A percentile compares a stretch with the other conserved stretches of the same genome.
These are phyloP conservation scores for Hawksworthiomyces lignivorus DNA, from an alignment of 2,329 filamentous ascomycete genomes.

Conservation along the genomic window DNA sequence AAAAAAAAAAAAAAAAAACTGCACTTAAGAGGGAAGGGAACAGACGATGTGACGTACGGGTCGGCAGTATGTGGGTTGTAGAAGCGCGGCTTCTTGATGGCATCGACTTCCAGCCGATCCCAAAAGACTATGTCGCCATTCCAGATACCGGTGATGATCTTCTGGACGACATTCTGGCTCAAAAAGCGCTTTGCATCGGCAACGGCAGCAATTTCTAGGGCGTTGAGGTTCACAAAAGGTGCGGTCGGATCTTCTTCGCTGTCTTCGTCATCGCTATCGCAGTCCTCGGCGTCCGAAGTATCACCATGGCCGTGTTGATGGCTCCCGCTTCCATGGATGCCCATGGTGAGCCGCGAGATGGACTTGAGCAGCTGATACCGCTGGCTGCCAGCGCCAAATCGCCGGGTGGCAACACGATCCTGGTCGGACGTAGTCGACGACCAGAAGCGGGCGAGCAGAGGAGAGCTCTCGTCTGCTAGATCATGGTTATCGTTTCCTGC, in stretches of 20 bases:
- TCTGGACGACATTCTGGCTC: slow-evolving; percentile 71
- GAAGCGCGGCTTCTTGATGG: slow-evolving; percentile 66
- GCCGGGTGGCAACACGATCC: neutral
- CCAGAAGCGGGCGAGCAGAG: slow-evolving; percentile 12
- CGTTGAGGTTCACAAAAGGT: slow-evolving; percentile 72
- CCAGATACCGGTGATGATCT: slow-evolving; percentile 79
- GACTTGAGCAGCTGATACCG: slow-evolving; percentile 45
- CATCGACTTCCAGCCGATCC: slow-evolving; percentile 66
- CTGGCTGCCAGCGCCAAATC: slow-evolving; percentile 32
- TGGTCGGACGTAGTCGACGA: neutral
- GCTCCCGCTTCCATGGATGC: slow-evolving; percentile 27
- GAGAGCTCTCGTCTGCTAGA: slow-evolving; percentile 12
- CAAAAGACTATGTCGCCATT: slow-evolving; percentile 81
- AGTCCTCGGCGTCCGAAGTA: slow-evolving; percentile 40
- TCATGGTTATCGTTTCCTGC: slow-evolving; percentile 16
- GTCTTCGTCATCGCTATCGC: slow-evolving; percentile 35
- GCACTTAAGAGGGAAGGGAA: too few species aligned
- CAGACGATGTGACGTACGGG: too few species aligned
- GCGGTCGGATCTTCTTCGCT: slow-evolving; percentile 56
- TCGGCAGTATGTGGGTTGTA: slow-evolving; percentile 64
- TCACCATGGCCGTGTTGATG: slow-evolving; percentile 46
- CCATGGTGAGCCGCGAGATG: slow-evolving; percentile 48
- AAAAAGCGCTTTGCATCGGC: slow-evolving; percentile 79
- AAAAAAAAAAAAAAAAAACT: neutral
- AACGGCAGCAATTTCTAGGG: slow-evolving; percentile 77